These are phyloP conservation scores for Umbilicus rupestris DNA, from an alignment of 164 flowering plant genomes.

Conservation along the genomic window DNA sequence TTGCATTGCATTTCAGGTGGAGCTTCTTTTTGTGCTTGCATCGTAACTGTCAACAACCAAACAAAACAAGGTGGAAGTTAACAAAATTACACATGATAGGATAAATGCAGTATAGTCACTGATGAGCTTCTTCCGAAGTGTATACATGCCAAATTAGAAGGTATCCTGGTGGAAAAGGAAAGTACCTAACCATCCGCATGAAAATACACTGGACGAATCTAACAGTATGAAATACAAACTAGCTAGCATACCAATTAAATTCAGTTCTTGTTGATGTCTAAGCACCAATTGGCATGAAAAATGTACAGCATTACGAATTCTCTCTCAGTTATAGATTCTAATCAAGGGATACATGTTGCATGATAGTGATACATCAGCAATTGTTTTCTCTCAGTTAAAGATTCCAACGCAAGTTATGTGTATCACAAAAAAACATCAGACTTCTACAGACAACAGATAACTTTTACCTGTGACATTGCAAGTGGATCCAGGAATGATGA, in stretches of 20 bases:
- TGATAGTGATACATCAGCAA: neutral
- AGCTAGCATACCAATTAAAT: neutral
- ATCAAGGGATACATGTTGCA: neutral
- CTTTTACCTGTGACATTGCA: constrained; percentile 6
- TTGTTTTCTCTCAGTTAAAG: neutral
- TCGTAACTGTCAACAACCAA: constrained; percentile 42
- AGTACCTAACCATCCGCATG: neutral
- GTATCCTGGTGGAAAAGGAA: neutral
- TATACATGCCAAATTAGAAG: neutral
- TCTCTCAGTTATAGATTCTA: neutral
- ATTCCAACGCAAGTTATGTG: neutral
- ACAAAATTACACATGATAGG: neutral
- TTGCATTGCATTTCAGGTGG: constrained; percentile 84
- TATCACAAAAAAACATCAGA: neutral
- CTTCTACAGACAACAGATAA: neutral
- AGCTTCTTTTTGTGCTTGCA: constrained; percentile 80
- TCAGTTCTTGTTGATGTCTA: neutral
- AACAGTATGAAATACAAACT: neutral
- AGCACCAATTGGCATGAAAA: too few species aligned
- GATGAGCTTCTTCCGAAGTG: neutral
- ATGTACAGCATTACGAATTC: neutral
- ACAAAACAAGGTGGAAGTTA: neutral
- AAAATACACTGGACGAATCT: neutral
- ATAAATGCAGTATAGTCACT: neutral
- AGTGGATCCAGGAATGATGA: constrained; percentile 9